Evolutionary conservation across 768 basidiomycete genomes (phyloP), one percentile per base, ranked within the genome.

Genomic region (Lepiota brunneoincarnata): DNA sequence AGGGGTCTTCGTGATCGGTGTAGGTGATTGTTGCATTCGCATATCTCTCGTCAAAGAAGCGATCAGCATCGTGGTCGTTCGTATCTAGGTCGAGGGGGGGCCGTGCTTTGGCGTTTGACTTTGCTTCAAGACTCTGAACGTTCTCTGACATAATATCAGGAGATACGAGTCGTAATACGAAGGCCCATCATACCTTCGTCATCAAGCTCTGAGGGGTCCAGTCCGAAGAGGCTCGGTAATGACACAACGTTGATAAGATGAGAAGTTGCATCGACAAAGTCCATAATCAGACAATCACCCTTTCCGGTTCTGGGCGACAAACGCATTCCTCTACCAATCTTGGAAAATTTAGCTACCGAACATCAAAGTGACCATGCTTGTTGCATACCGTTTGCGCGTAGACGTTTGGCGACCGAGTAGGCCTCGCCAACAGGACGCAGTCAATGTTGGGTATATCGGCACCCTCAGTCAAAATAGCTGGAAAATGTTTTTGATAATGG

Each of bases 391-490:
- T 97, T 63, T 98, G 95, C 15, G 91, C 83, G 63, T 94, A 93
- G 10, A 96, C 69, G 65, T 96, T 98, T 31, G 84, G 78, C 11
- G 93, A 96, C 21, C 89, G 80, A 1, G 95, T 98, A 15, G 95
- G 95, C 17, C 92, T 78, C 14, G 90, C 93, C 17, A 98, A 73
- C 31, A 98, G 67, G 7, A 98, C 80, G 58, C 94, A 97, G 62
- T 98, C 95, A 51, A 97, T 89, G 56, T 91, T 91, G 2, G 95
- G 95, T 48, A 98, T 92, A 72, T 98, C 95, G 17, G 93, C 84
- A 3, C 94, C 94, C 73, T 97, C 94, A 1, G 93, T 96, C 58
- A 97, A 74, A 44, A 97, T 89, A 18, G 92, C 92, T 87, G 49
- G 0, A 15, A 28, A 18, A 36, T n/a, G 18, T 44, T 17, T 24